Evolutionary conservation across 768 basidiomycete genomes (phyloP).

Genomic region (Mycena rebaudengoi): DNA sequence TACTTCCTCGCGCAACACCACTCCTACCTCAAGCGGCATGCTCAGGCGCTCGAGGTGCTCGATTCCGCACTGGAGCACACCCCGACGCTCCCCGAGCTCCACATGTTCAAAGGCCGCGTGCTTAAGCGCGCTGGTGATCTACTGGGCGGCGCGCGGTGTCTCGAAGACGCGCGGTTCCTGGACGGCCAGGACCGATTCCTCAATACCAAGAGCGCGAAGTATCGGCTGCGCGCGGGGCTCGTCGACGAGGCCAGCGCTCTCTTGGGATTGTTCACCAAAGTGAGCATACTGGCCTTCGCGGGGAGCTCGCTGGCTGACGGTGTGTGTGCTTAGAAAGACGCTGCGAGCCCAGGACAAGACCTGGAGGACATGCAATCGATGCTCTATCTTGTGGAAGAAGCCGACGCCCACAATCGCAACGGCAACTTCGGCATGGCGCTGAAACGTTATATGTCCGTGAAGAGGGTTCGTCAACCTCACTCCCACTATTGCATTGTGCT

Average conservation of each 20-base stretch:
- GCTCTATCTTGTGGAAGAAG: conserved; percentile 87
- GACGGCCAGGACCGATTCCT: conserved; percentile 96
- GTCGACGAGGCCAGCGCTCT: conserved; percentile 77
- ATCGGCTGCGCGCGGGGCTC: conserved; percentile 84
- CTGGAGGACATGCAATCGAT: conserved; percentile 96
- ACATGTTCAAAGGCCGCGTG: conserved; percentile 81
- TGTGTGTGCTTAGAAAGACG: conserved; percentile 75
- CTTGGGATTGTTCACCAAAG: conserved; percentile 93
- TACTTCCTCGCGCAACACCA: conserved; percentile 95
- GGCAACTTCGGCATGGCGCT: conserved; percentile 81
- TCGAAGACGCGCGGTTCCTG: conserved; percentile 84
- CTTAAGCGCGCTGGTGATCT: conserved; percentile 89
- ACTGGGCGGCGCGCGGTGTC: conserved; percentile 72
- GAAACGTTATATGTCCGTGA: conserved; percentile 82
- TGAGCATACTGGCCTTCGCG: conserved; percentile 38
- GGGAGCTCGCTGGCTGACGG: not conserved
- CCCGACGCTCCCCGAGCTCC: conserved; percentile 91
- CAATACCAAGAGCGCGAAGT: conserved; percentile 94
- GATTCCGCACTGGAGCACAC: conserved; percentile 81
- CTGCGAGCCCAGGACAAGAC: conserved; percentile 75
- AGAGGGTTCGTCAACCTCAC: conserved; percentile 59
- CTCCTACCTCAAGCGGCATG: conserved; percentile 64
- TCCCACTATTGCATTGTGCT: not conserved
- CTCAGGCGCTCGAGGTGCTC: conserved; percentile 68
- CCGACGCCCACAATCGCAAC: conserved; percentile 68